A percentile compares a stretch with the other conserved stretches of the same genome.
These are phyloP conservation scores for Melanogaster broomeanus DNA, from an alignment of 768 basidiomycete species.

Conservation along the genomic window DNA sequence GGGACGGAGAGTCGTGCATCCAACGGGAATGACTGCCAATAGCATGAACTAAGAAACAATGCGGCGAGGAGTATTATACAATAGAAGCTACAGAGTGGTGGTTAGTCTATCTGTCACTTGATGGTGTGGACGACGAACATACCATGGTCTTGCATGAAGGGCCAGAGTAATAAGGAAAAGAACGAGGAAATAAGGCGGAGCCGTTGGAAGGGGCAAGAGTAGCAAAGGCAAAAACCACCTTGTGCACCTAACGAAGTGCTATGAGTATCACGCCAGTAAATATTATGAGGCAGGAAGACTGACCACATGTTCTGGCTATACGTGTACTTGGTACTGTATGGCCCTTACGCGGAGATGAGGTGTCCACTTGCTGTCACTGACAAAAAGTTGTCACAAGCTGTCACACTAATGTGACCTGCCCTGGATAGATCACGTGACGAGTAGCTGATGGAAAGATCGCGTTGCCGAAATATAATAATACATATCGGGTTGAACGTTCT, in stretches of 20 bases:
- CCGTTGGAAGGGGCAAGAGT: slow-evolving; percentile 75
- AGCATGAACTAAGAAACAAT: slow-evolving; percentile 86
- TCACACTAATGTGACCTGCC: background rate
- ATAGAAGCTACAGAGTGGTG: slow-evolving; percentile 60
- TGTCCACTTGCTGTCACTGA: background rate
- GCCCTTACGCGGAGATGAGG: background rate
- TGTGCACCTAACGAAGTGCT: slow-evolving; percentile 61
- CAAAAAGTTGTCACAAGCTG: background rate
- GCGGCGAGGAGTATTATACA: slow-evolving; percentile 81
- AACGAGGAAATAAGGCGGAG: slow-evolving; percentile 77
- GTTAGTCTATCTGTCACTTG: slow-evolving; percentile 6
- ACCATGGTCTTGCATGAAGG: slow-evolving; percentile 86
- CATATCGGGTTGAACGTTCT: slow-evolving; percentile 28
- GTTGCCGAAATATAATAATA: background rate
- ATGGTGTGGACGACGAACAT: slow-evolving; percentile 24
- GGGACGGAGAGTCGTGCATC: slow-evolving; percentile 62
- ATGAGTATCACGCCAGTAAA: background rate
- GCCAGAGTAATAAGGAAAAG: slow-evolving; percentile 77
- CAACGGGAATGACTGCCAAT: slow-evolving; percentile 81
- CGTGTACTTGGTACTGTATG: background rate
- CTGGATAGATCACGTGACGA: slow-evolving; percentile 21
- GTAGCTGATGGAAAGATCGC: background rate
- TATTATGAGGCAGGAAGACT: slow-evolving; percentile 24
- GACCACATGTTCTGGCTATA: slow-evolving; percentile 51
- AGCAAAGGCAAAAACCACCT: slow-evolving; percentile 83